phyloP scores from a whole-genome alignment of 2,329 filamentous ascomycete genomes.

The Zalaria sp. region DNA sequence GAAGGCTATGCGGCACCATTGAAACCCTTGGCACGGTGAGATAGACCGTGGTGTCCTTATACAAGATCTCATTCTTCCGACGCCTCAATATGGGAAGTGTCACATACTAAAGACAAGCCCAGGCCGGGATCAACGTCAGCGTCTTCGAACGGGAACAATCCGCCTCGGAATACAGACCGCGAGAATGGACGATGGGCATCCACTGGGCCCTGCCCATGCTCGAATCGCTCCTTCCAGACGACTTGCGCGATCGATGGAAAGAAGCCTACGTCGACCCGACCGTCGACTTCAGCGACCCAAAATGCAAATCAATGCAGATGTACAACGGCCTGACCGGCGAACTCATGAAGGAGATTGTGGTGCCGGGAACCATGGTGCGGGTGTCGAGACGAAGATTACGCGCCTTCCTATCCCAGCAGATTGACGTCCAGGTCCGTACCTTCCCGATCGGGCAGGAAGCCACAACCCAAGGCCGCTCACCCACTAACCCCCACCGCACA shows the following conservation, averaged over 20 bases:
- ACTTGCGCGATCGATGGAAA: slow-evolving; percentile 6
- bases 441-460: not conserved
- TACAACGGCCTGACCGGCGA: slow-evolving; percentile 6
- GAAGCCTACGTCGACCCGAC: slow-evolving; percentile 9
- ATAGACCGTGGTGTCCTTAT: too few species aligned
- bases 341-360: slow-evolving; percentile 6
- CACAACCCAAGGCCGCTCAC: not conserved
- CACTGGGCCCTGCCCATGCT: slow-evolving; percentile 7
- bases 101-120: too few species aligned
- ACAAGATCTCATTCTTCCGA: too few species aligned
- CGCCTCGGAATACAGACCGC: slow-evolving; percentile 1
- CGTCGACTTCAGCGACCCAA: slow-evolving; percentile 6
- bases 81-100: too few species aligned
- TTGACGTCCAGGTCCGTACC: slow-evolving; percentile 4
- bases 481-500: not conserved
- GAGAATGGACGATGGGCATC: slow-evolving; percentile 11
- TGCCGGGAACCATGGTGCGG: slow-evolving; percentile 4
- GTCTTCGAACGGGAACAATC: slow-evolving; percentile 3
- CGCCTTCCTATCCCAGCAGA: slow-evolving; percentile 1
- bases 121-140: slow-evolving; percentile 8
- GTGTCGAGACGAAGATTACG: slow-evolving; percentile 7
- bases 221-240: slow-evolving; percentile 6
- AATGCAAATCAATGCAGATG: slow-evolving; percentile 7
- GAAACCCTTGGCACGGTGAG: too few species aligned
- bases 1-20: too few species aligned